phyloP scores from a whole-genome alignment of 2,329 filamentous ascomycete genomes.

The Curvularia lunata region DNA sequence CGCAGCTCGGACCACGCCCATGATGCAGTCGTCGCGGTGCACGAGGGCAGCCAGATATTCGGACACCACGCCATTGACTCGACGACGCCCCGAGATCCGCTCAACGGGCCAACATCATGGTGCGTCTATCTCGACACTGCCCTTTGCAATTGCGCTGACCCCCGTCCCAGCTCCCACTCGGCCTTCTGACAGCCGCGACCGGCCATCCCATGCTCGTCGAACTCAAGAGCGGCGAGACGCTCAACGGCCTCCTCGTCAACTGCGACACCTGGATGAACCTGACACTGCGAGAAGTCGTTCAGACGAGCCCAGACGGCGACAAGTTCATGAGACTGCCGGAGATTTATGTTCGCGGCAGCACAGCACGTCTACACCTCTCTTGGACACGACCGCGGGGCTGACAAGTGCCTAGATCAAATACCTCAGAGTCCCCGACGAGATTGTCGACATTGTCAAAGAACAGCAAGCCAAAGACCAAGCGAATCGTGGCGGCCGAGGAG shows the following conservation, averaged over 20 bases:
- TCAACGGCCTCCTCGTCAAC: slow-evolving; percentile 93
- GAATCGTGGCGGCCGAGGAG: slow-evolving; percentile 68
- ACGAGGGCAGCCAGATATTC: background rate
- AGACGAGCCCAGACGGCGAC: slow-evolving; percentile 93
- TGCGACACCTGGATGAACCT: slow-evolving; percentile 99
- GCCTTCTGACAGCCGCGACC: slow-evolving; percentile 92
- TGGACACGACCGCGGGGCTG: background rate
- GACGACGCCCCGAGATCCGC: background rate
- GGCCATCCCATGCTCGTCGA: slow-evolving; percentile 98
- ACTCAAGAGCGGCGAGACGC: slow-evolving; percentile 95
- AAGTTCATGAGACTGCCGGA: slow-evolving; percentile 91
- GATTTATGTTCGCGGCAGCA: slow-evolving; percentile 96
- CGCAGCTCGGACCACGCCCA: slow-evolving; percentile 12
- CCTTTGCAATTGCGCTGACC: slow-evolving; percentile 18
- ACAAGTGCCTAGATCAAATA: slow-evolving; percentile 82
- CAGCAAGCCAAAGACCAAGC: slow-evolving; percentile 77
- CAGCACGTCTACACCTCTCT: slow-evolving; percentile 66
- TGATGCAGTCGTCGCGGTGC: slow-evolving; percentile 1
- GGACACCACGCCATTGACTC: background rate
- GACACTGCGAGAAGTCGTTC: slow-evolving; percentile 94
- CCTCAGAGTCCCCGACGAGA: slow-evolving; percentile 92
- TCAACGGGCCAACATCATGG: slow-evolving; percentile 28
- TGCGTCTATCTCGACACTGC: slow-evolving; percentile 23
- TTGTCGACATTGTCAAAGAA: slow-evolving; percentile 92
- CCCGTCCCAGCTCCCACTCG: slow-evolving; percentile 64